Percentiles rank a stretch among this genome's conserved stretches.
Evolutionary conservation across 345 rosid species (phyloP).

Genomic region (Turnera subulata): DNA sequence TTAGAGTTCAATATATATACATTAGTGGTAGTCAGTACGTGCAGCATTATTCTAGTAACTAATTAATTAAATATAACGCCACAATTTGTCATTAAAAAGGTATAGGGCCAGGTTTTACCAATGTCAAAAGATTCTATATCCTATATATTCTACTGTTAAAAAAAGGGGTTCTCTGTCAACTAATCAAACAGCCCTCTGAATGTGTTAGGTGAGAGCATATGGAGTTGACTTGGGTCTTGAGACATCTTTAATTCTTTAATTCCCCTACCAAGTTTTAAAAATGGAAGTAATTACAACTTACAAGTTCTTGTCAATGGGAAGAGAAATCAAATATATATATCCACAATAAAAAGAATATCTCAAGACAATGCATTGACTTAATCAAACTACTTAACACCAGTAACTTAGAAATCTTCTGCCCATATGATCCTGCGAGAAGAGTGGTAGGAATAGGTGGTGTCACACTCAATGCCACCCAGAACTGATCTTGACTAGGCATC

Average conservation of each 20-base stretch:
- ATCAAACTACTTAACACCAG: background rate
- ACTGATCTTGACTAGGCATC: background rate
- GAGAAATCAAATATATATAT: background rate
- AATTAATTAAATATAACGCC: too few species aligned
- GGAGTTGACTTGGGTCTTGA: conserved; percentile 2
- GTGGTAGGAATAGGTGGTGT: conserved; percentile 14
- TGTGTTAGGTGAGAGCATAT: too few species aligned
- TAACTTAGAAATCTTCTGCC: background rate
- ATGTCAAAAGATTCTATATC: too few species aligned
- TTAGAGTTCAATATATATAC: too few species aligned
- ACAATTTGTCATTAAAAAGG: too few species aligned
- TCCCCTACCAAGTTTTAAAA: background rate
- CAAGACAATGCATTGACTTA: conserved; percentile 3
- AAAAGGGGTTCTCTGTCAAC: too few species aligned
- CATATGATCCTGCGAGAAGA: conserved; percentile 15
- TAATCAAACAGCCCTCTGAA: too few species aligned
- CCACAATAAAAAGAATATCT: background rate
- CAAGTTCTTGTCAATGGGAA: background rate
- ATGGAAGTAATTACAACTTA: background rate
- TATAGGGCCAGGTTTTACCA: too few species aligned
- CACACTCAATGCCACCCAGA: conserved; percentile 1
- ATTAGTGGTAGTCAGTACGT: too few species aligned
- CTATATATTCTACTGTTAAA: too few species aligned
- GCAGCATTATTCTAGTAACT: too few species aligned
- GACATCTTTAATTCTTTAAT: background rate